phyloP scores from a whole-genome alignment of 2,329 filamentous ascomycete genomes.

The Arthrobotrys conoides region DNA sequence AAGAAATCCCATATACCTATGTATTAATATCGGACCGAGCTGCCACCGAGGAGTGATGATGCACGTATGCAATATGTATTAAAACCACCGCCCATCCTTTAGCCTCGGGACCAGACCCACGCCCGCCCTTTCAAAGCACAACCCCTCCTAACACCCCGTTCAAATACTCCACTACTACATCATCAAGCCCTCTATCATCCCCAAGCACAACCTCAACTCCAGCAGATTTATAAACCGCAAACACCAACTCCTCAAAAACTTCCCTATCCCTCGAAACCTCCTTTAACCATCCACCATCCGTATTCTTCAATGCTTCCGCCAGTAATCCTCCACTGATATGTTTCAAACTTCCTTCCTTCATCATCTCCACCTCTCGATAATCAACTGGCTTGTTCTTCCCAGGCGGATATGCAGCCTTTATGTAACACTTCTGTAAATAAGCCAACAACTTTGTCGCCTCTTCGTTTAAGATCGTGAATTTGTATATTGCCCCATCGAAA shows the following conservation, averaged over 20 bases:
- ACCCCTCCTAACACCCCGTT: constrained; percentile 25
- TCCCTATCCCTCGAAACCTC: constrained; percentile 19
- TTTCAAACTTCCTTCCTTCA: constrained; percentile 37
- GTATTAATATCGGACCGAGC: neutral
- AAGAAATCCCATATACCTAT: neutral
- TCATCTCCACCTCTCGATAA: constrained; percentile 33
- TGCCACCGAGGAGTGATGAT: too few species aligned
- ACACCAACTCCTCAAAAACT: constrained; percentile 27
- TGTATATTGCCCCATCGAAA: constrained; percentile 78
- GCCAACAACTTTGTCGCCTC: constrained; percentile 34
- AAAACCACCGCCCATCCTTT: too few species aligned
- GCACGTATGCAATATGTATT: neutral
- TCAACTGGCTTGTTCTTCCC: constrained; percentile 39
- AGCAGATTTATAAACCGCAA: constrained; percentile 10
- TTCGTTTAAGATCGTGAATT: constrained; percentile 76
- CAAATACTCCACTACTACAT: constrained; percentile 43
- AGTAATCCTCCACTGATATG: constrained; percentile 40
- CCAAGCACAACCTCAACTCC: constrained; percentile 17
- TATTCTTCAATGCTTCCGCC: constrained; percentile 10
- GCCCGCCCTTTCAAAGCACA: constrained; percentile 52
- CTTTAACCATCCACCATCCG: constrained; percentile 30
- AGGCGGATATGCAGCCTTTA: constrained; percentile 11
- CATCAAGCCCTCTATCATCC: neutral
- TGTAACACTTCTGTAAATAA: constrained; percentile 38
- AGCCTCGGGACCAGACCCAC: too few species aligned